phyloP scores from a whole-genome alignment of 495 filamentous ascomycete genomes.

The Talaromyces liani region DNA sequence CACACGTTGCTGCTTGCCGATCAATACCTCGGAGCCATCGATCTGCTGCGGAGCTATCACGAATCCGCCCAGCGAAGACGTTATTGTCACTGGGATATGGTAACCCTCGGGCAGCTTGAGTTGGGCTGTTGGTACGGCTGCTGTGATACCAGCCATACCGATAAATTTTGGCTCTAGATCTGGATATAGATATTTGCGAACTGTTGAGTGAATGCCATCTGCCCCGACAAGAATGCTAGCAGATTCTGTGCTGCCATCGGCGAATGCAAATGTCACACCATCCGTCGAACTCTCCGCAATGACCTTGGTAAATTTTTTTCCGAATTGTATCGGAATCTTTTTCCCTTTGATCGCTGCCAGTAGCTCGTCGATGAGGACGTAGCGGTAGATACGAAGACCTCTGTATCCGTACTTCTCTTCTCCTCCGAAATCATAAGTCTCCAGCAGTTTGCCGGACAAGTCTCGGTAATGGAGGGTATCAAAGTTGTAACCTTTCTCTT shows the following conservation, averaged over 20 bases:
- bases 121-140: slow-evolving; percentile 19
- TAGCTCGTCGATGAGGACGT: slow-evolving; percentile 10
- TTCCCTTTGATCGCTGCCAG: background rate
- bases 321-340: slow-evolving; percentile 31
- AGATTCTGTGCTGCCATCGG: slow-evolving; percentile 23
- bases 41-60: slow-evolving; percentile 37
- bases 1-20: slow-evolving; percentile 30
- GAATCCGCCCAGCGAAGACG: slow-evolving; percentile 33
- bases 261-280: slow-evolving; percentile 32
- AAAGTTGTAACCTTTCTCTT: slow-evolving; percentile 26
- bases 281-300: slow-evolving; percentile 22
- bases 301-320: slow-evolving; percentile 32
- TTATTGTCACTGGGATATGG: slow-evolving; percentile 33
- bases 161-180: slow-evolving; percentile 22
- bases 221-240: slow-evolving; percentile 37
- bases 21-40: slow-evolving; percentile 37
- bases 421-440: slow-evolving; percentile 36
- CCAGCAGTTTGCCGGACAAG: slow-evolving; percentile 20
- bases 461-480: slow-evolving; percentile 23
- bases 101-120: slow-evolving; percentile 21
- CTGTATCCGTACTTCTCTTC: slow-evolving; percentile 34
- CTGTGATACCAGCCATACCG: slow-evolving; percentile 21
- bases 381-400: slow-evolving; percentile 40
- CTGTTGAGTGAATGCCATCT: slow-evolving; percentile 43
- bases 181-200: slow-evolving; percentile 30